phyloP scores from a whole-genome alignment of 495 filamentous ascomycete species.

The Daldinia childiae region DNA sequence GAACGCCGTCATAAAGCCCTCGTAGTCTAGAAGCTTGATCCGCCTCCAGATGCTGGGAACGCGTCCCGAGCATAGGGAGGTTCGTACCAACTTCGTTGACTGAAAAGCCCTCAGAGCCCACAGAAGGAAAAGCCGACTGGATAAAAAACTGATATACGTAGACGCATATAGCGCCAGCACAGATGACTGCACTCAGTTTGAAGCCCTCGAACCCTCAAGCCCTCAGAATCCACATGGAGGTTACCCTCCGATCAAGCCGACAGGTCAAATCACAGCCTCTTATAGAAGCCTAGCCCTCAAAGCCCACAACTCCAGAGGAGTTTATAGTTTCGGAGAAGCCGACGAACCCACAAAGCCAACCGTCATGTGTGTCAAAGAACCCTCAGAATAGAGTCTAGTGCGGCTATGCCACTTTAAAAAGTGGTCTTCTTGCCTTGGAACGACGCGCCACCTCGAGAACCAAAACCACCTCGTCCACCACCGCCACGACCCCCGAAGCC shows the following conservation, averaged over 20 bases:
- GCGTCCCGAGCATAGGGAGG: slow-evolving; percentile 50
- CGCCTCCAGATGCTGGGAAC: slow-evolving; percentile 50
- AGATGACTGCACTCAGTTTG: slow-evolving; percentile 19
- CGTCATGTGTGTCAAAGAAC: slow-evolving; percentile 50
- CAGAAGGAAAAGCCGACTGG: slow-evolving; percentile 52
- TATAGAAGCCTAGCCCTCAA: slow-evolving; percentile 57
- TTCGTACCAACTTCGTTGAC: slow-evolving; percentile 54
- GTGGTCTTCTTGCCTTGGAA: slow-evolving; percentile 93
- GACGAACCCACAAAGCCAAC: slow-evolving; percentile 62
- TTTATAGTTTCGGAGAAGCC: slow-evolving; percentile 57
- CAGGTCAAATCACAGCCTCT: slow-evolving; percentile 59
- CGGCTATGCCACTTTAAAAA: slow-evolving; percentile 68
- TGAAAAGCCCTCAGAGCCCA: slow-evolving; percentile 55
- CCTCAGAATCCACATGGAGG: slow-evolving; percentile 53
- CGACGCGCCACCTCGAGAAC: slow-evolving; percentile 51
- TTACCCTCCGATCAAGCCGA: slow-evolving; percentile 57
- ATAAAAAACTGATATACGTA: slow-evolving; percentile 36
- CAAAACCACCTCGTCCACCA: slow-evolving; percentile 51
- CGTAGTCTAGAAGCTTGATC: slow-evolving; percentile 51
- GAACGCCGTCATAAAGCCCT: slow-evolving; percentile 49
- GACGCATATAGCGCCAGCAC: slow-evolving; percentile 44
- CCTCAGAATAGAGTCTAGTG: slow-evolving; percentile 54
- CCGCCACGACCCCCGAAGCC: slow-evolving; percentile 59
- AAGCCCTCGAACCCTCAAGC: slow-evolving; percentile 51
- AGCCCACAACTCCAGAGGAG: slow-evolving; percentile 55